These are phyloP conservation scores for Collybiopsis luxurians DNA, from an alignment of 768 basidiomycete genomes.

Conservation along the genomic window DNA sequence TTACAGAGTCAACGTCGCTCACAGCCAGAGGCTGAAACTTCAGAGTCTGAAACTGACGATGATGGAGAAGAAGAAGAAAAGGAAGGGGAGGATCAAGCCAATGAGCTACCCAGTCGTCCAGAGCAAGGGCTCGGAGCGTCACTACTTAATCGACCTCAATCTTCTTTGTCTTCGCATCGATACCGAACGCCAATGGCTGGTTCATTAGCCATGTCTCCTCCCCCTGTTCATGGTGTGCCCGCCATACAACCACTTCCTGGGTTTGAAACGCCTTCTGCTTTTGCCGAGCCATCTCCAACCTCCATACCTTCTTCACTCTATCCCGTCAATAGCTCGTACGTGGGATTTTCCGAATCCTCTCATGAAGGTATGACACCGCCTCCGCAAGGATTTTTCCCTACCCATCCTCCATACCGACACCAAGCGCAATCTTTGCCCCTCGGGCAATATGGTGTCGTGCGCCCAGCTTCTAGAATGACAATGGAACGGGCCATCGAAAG, in stretches of 20 bases:
- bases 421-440: constrained; percentile 31
- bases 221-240: constrained; percentile 40
- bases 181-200: constrained; percentile 77
- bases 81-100: constrained; percentile 48
- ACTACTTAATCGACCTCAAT: constrained; percentile 59
- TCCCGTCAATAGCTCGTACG: constrained; percentile 33
- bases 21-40: constrained; percentile 5
- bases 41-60: constrained; percentile 11
- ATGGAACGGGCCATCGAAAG: constrained; percentile 79
- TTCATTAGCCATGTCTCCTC: constrained; percentile 57
- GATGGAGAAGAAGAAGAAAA: constrained; percentile 43
- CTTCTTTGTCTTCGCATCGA: constrained; percentile 73
- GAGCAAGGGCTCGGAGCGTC: constrained; percentile 23
- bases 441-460: constrained; percentile 32
- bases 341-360: constrained; percentile 37
- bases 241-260: constrained; percentile 68
- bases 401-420: constrained; percentile 31
- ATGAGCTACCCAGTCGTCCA: constrained; percentile 36
- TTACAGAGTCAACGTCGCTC: constrained; percentile 16
- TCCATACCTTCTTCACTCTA: constrained; percentile 36
- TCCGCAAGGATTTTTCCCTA: constrained; percentile 29
- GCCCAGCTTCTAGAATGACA: constrained; percentile 47
- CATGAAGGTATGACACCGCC: constrained; percentile 35
- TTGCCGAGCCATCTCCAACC: constrained; percentile 43
- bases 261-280: constrained; percentile 74